Conservation (phyloP, 495 filamentous ascomycete species). For the Trichoderma gamsii region DNA sequence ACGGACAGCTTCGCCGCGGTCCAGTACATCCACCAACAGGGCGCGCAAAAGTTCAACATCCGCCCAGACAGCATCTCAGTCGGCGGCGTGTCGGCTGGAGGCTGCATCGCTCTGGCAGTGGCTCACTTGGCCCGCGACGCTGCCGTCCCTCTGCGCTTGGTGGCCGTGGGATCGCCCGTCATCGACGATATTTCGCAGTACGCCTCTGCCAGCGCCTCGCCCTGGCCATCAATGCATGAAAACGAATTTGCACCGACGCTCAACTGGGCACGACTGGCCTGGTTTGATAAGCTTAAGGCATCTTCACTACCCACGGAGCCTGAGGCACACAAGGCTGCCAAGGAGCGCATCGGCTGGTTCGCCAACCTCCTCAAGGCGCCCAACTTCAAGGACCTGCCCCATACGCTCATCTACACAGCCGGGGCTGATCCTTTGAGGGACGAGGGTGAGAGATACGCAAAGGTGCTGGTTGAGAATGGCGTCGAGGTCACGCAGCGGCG, state of each 20-base stretch:
- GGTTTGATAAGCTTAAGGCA: slow-evolving; percentile 15
- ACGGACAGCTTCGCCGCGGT: slow-evolving; percentile 15
- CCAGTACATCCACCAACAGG: neutral
- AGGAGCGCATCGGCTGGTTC: slow-evolving; percentile 23
- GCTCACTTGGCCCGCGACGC: slow-evolving; percentile 47
- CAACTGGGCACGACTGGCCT: slow-evolving; percentile 12
- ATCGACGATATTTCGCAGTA: slow-evolving; percentile 34
- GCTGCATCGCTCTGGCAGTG: slow-evolving; percentile 38
- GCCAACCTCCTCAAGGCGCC: slow-evolving; percentile 33
- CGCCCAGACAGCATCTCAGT: slow-evolving; percentile 39
- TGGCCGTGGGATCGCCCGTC: slow-evolving; percentile 38
- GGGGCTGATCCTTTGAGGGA: slow-evolving; percentile 46
- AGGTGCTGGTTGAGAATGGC: slow-evolving; percentile 40
- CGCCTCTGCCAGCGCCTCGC: slow-evolving; percentile 33
- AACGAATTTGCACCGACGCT: slow-evolving; percentile 17
- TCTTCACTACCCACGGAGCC: slow-evolving; percentile 21
- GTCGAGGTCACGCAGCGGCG: slow-evolving; percentile 42
- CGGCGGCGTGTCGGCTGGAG: slow-evolving; percentile 47
- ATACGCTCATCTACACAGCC: slow-evolving; percentile 44
- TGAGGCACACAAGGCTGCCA: slow-evolving; percentile 20
- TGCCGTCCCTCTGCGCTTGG: slow-evolving; percentile 35
- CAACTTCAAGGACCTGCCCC: slow-evolving; percentile 36
- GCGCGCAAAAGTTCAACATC: slow-evolving; percentile 32
- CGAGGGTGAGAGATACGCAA: slow-evolving; percentile 48
- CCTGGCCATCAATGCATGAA: slow-evolving; percentile 31